Evolutionary conservation across 169 alveolate species (phyloP), one percentile per base, ranked within the genome.

Genomic region (Eimeria acervulina): DNA sequence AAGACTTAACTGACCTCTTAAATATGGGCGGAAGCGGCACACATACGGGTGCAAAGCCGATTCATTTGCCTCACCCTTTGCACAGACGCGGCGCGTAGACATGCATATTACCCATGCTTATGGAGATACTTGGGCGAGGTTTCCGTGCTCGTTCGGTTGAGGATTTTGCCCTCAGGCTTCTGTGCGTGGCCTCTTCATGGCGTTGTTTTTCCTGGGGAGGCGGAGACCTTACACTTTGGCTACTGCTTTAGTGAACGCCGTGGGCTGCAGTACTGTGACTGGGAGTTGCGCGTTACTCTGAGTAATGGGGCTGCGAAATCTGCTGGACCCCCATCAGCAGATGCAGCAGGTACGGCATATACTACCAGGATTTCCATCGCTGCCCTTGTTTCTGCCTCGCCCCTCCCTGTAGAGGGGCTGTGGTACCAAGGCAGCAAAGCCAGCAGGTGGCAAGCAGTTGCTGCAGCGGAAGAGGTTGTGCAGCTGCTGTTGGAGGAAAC

Each of bases 111-210:
- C 0, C n/a, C n/a, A 36, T 47, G 26, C 26, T 47, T 47, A 80
- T 26, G 89, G 42, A 26, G 68, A n/a, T 10, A 23, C 66, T 80
- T 68, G 52, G 91, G 76, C 21, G 5, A 31, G 47, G 51, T 13
- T 15, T 33, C 23, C 12, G 8, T 19, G 28, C 1, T 10, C 13
- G 3, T 52, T n/a, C 55, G 91, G 0, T 10, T 33, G 28, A 21
- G 15, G n/a, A 51, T 15, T 61, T 84, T 23, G 40, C 12, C 7
- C 51, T 21, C 93, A 87, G 93, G 93, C 33, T 87, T 87, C 93
- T 87, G 55, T 31, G 93, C 83, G n/a, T 87, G 93, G 93, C 93
- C 93, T 0, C 83, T 87, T 59, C 81, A 59, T 33, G 93, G 93
- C 78, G 93, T 87, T 40, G 81, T 87, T 55, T 31, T 87, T 28